Base-by-base conservation (phyloP, 2,329 filamentous ascomycete genomes). In the Aureobasidium subglaciale region DNA sequence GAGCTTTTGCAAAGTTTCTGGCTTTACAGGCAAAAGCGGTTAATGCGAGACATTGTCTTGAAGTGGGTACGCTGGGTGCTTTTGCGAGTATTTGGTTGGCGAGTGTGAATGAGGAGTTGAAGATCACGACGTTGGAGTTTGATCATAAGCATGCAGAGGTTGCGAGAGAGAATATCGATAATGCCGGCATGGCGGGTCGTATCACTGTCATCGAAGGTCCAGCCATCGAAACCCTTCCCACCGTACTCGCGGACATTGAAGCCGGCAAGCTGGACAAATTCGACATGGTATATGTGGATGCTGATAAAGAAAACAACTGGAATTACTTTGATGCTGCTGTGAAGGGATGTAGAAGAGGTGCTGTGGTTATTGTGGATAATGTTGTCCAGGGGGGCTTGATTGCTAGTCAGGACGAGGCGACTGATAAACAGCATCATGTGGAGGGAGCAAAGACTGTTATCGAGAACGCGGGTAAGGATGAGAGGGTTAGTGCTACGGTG, bases 61-160 rank as follows among this genome's bases (percentile, higher is more conserved):
- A 83, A 62, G 68, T 83, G 45, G 80, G 80, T 22, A 81, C 78
- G 0, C 64, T 83, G 24, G 79, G 79, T 11, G 79, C 74, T 7
- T 82, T 80, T 64, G 75, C 73, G 1, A 73, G 75, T 13, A 77
- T 81, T 54, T 82, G 76, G 71, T 70, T 83, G 46, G 78, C 78
- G 2, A 64, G 64, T 18, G 63, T 68, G 11, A 65, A 64, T 10
- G 68, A 70, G 0, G 62, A 67, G 18, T 61, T 70, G 4, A 63
- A 71, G 16, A 72, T 82, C 15, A 80, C 75, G 0, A 79, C 71
- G 43, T 70, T 83, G 46, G 79, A 83, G 61, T 70, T 78, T 32
- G 63, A 78, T 56, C 61, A 69, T 0, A 68, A 75, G 22, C 71
- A 77, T 54, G 73, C 72, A 0, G 66, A 73, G 1, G 73, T 81